These are phyloP conservation scores for Ceratocystis cacaofunesta DNA, from an alignment of 2,329 filamentous ascomycete species.

Conservation along the genomic window DNA sequence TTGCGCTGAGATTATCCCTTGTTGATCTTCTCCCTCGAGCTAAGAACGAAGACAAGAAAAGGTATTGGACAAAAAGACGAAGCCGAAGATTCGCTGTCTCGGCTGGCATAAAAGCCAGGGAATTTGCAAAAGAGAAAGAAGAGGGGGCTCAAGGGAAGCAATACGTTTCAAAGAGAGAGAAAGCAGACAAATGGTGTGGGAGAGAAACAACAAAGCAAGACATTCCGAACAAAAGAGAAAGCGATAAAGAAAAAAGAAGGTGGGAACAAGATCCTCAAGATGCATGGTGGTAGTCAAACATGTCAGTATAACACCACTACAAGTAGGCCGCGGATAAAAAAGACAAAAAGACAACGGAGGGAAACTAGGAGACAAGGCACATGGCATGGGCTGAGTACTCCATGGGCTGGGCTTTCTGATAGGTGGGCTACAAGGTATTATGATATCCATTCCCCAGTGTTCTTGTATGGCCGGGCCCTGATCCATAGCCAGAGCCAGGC, in stretches of 20 bases:
- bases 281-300: not conserved
- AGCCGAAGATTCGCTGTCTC: constrained; percentile 2
- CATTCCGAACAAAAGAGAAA: not conserved
- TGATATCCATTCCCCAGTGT: not conserved
- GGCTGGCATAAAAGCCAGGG: not conserved
- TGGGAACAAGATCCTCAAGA: not conserved
- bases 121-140: not conserved
- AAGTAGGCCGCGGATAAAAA: not conserved
- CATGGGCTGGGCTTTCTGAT: not conserved
- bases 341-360: not conserved
- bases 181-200: too few species aligned
- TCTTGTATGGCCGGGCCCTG: not conserved
- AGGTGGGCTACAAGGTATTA: not conserved
- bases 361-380: not conserved
- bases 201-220: not conserved
- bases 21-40: not conserved
- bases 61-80: not conserved
- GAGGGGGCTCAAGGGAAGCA: not conserved
- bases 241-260: not conserved
- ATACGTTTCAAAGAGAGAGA: not conserved
- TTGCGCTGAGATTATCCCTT: not conserved
- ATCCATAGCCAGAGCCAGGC: not conserved
- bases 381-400: not conserved
- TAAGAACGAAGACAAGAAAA: not conserved
- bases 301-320: not conserved